Conservation (phyloP, 345 rosid species). For the Dovyalis caffra region DNA sequence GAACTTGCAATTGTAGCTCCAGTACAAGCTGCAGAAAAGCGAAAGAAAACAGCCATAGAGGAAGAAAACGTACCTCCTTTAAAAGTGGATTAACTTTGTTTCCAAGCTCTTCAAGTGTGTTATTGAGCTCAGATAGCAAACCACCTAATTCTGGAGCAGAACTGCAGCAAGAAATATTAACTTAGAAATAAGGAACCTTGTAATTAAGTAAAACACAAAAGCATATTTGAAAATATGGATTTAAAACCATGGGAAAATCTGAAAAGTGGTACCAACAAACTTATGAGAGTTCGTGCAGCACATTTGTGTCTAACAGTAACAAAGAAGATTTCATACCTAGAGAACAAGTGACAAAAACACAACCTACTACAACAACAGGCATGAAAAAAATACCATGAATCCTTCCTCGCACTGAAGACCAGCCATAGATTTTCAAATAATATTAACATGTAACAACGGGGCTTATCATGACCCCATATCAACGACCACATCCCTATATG, state of each 20-base stretch:
- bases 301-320: too few species aligned
- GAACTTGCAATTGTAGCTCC: not conserved
- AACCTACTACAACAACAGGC: not conserved
- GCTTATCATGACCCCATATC: too few species aligned
- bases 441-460: too few species aligned
- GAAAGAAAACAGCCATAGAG: not conserved
- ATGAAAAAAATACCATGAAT: not conserved
- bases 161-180: slow-evolving; percentile 37
- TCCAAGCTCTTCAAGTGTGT: slow-evolving; percentile 69
- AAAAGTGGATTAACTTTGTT: slow-evolving; percentile 64
- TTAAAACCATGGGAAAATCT: too few species aligned
- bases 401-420: too few species aligned
- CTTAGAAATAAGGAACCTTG: not conserved
- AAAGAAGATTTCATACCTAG: too few species aligned
- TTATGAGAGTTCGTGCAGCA: too few species aligned
- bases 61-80: slow-evolving; percentile 48
- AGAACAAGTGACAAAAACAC: not conserved
- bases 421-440: not conserved
- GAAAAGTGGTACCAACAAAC: too few species aligned
- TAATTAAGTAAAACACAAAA: too few species aligned
- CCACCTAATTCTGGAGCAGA: slow-evolving; percentile 94
- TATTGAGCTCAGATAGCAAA: slow-evolving; percentile 75
- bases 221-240: too few species aligned
- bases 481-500: too few species aligned
- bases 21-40: not conserved